These are phyloP conservation scores for Trypanosoma theileri DNA, from an alignment of 208 protist genomes.

Conservation along the genomic window DNA sequence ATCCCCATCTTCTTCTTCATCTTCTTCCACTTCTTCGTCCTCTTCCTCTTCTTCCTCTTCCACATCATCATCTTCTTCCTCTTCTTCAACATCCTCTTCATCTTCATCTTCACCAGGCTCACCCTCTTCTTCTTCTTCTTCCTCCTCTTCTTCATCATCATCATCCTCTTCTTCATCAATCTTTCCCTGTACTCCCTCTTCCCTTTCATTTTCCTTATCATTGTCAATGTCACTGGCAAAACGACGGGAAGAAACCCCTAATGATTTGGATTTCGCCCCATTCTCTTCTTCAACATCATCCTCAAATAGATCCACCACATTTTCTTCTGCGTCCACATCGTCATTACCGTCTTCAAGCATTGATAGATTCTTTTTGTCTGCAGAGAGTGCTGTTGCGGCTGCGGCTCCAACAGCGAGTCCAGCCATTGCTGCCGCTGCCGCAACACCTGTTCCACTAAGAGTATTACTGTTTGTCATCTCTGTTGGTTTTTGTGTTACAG, in stretches of 20 bases:
- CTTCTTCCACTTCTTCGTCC: neutral
- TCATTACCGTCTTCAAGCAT: neutral
- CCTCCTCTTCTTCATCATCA: constrained; percentile 14
- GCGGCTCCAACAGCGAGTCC: constrained; percentile 2
- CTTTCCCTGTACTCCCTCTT: neutral
- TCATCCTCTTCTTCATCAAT: constrained; percentile 17
- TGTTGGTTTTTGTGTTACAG: no score
- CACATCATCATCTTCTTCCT: constrained; percentile 1
- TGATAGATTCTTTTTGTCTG: neutral
- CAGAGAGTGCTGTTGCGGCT: neutral
- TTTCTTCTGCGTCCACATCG: neutral
- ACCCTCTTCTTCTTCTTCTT: constrained; percentile 27
- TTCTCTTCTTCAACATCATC: constrained; percentile 12
- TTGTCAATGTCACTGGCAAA: neutral
- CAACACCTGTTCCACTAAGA: constrained; percentile 20
- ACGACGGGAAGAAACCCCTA: no score
- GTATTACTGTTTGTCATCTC: constrained; percentile 11
- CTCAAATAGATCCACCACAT: neutral
- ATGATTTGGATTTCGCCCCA: neutral
- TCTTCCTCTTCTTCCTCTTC: constrained; percentile 16
- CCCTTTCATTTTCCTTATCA: constrained; percentile 17
- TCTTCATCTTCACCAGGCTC: constrained; percentile 20
- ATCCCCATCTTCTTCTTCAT: constrained; percentile 17
- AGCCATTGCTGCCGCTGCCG: constrained; percentile 8
- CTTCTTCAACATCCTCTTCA: constrained; percentile 19